These are phyloP conservation scores for Botrytis galanthina DNA, from an alignment of 2,329 filamentous ascomycete species.

Conservation along the genomic window DNA sequence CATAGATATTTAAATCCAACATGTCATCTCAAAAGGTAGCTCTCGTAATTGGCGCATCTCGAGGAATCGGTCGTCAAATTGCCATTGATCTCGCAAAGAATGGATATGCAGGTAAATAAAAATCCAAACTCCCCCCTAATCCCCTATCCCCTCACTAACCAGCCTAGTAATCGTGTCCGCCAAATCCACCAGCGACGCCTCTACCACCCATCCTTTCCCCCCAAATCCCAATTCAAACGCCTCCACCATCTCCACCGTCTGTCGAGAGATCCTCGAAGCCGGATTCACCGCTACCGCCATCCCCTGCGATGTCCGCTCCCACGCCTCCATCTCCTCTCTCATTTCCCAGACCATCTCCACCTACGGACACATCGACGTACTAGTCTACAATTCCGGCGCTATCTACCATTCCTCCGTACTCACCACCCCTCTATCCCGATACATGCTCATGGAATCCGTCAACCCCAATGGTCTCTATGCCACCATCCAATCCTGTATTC, in stretches of 20 bases:
- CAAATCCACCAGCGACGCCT: slow-evolving; percentile 67
- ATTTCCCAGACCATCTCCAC: slow-evolving; percentile 48
- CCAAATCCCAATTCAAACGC: slow-evolving; percentile 72
- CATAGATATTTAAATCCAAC: neutral
- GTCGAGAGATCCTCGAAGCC: slow-evolving; percentile 64
- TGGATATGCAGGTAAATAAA: slow-evolving; percentile 61
- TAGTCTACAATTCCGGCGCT: slow-evolving; percentile 81
- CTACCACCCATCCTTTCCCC: slow-evolving; percentile 58
- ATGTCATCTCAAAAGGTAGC: slow-evolving; percentile 50
- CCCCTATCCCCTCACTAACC: slow-evolving; percentile 6
- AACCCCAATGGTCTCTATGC: slow-evolving; percentile 76
- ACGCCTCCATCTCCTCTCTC: slow-evolving; percentile 56
- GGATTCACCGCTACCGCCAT: slow-evolving; percentile 65
- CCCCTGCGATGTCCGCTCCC: slow-evolving; percentile 67
- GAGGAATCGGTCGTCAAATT: slow-evolving; percentile 74
- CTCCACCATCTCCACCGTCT: slow-evolving; percentile 81
- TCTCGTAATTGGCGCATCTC: slow-evolving; percentile 70
- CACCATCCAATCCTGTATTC: slow-evolving; percentile 65
- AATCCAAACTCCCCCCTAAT: neutral
- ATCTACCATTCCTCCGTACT: slow-evolving; percentile 81
- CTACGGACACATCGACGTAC: slow-evolving; percentile 60
- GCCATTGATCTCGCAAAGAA: slow-evolving; percentile 72
- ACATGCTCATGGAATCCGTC: slow-evolving; percentile 72
- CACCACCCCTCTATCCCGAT: slow-evolving; percentile 71
- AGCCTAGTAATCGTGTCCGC: slow-evolving; percentile 61